Evolutionary conservation across 192 early-diverging fungal genomes (phyloP).

Genomic region (Backusella tuberculispora): DNA sequence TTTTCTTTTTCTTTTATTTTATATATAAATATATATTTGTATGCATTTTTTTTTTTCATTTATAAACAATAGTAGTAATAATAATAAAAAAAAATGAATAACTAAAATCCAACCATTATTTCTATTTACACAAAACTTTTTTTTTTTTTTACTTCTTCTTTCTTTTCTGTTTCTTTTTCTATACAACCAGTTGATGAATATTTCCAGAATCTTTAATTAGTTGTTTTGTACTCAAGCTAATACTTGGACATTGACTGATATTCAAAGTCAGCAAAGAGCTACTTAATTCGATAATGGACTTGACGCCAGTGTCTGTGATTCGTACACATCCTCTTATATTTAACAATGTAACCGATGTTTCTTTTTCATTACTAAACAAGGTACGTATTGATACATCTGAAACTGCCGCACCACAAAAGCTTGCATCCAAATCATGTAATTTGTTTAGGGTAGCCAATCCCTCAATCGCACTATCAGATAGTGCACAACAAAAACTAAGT

Average conservation of each 20-base stretch:
- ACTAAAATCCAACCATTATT: not conserved
- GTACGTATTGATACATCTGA: conserved; percentile 60
- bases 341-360: conserved; percentile 45
- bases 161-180: too few relatives aligned
- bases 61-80: too few relatives aligned
- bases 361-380: conserved; percentile 39
- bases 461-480: conserved; percentile 62
- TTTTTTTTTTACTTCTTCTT: too few relatives aligned
- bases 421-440: conserved; percentile 62
- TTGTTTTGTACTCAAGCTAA: not conserved
- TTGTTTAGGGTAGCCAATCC: conserved; percentile 45
- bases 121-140: not conserved
- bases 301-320: conserved; percentile 47
- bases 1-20: conserved; percentile 8
- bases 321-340: conserved; percentile 59
- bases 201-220: not conserved
- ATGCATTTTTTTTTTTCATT: not conserved
- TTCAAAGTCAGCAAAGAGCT: not conserved
- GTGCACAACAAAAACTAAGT: conserved; percentile 78
- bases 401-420: conserved; percentile 75
- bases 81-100: not conserved
- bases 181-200: conserved; percentile 2
- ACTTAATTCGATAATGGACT: not conserved
- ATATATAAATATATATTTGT: not conserved
- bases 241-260: conserved; percentile 28